Conservation (phyloP, 768 basidiomycete species). For the Xerocomus brunneocitrinus region DNA sequence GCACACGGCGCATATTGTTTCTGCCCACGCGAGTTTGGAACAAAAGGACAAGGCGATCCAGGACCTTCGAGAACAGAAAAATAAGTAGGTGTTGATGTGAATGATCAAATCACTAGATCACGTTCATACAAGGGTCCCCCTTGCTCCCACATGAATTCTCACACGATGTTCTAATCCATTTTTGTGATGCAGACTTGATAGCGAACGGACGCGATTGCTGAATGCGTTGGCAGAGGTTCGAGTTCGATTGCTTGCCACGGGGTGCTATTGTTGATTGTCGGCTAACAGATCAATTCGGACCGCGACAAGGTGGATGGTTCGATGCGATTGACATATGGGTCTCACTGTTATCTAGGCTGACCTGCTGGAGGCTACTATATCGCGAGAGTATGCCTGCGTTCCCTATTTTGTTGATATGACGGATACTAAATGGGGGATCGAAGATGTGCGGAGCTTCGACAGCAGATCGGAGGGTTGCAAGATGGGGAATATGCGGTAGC, state of each 20-base stretch:
- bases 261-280: slow-evolving; percentile 10
- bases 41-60: slow-evolving; percentile 75
- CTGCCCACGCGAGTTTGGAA: slow-evolving; percentile 75
- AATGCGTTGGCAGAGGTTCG: slow-evolving; percentile 66
- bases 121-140: not conserved
- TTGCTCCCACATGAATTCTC: not conserved
- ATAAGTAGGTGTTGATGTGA: slow-evolving; percentile 51
- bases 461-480: slow-evolving; percentile 61
- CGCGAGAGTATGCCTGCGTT: slow-evolving; percentile 54
- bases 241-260: slow-evolving; percentile 7
- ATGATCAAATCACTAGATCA: not conserved
- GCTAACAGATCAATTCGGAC: slow-evolving; percentile 68
- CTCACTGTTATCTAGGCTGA: slow-evolving; percentile 46
- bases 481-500: slow-evolving; percentile 74
- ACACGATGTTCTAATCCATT: slow-evolving; percentile 13
- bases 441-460: slow-evolving; percentile 64
- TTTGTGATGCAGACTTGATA: slow-evolving; percentile 53
- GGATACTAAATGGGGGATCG: slow-evolving; percentile 8
- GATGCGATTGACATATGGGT: slow-evolving; percentile 1
- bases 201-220: slow-evolving; percentile 66
- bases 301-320: slow-evolving; percentile 55
- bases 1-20: slow-evolving; percentile 83
- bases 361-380: slow-evolving; percentile 59
- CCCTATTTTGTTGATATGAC: not conserved
- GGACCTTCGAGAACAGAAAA: slow-evolving; percentile 79